These are phyloP conservation scores for Hymenoscyphus linearis DNA, from an alignment of 2,329 filamentous ascomycete species.

Conservation along the genomic window DNA sequence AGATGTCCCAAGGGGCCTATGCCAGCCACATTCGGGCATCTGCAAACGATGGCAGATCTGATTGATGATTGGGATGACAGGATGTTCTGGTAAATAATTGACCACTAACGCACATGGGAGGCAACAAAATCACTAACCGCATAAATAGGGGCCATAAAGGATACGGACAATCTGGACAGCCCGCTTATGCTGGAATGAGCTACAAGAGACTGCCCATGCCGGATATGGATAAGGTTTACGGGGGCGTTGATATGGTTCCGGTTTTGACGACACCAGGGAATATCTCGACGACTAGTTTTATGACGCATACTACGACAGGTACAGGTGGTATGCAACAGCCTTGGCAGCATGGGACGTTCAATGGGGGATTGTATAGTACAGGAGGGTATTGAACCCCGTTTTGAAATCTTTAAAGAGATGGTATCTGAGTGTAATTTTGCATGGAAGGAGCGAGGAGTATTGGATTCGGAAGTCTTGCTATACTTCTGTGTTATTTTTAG, in stretches of 20 bases:
- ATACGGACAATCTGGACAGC: slow-evolving; percentile 11
- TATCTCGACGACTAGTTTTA: neutral
- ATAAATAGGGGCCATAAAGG: slow-evolving; percentile 20
- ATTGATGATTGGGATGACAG: slow-evolving; percentile 30
- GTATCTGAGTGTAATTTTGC: neutral
- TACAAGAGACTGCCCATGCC: slow-evolving; percentile 5
- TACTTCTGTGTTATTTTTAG: neutral
- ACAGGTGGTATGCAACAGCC: neutral
- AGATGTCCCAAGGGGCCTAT: slow-evolving; percentile 22
- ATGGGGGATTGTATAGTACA: slow-evolving; percentile 4
- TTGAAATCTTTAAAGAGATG: neutral
- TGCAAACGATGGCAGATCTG: slow-evolving; percentile 32
- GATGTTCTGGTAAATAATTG: slow-evolving; percentile 21
- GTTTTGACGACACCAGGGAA: neutral
- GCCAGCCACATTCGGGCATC: slow-evolving; percentile 30
- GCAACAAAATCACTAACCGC: too few species aligned
- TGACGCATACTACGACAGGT: neutral
- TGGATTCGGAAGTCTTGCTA: neutral
- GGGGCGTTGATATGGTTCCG: slow-evolving; percentile 1
- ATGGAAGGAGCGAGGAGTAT: neutral
- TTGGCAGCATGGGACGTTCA: slow-evolving; percentile 1
- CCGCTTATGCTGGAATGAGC: slow-evolving; percentile 23
- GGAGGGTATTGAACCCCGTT: neutral
- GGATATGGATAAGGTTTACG: slow-evolving; percentile 1
- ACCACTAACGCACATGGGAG: too few species aligned